Evolutionary conservation across 257 asterid genomes (phyloP).

Genomic region (Scutellaria barbata): DNA sequence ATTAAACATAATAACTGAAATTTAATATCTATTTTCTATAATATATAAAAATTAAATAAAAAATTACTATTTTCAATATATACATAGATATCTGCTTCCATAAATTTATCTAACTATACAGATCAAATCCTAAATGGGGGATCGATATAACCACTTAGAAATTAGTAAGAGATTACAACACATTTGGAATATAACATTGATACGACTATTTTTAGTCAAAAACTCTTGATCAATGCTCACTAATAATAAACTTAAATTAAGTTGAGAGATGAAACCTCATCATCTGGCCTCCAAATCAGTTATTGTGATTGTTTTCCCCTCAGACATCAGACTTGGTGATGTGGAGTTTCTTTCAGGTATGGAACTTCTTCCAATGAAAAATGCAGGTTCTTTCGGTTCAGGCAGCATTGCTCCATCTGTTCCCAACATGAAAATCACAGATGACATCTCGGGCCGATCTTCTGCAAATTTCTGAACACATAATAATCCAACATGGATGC

Average conservation of each 20-base stretch:
- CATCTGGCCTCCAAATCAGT: slow-evolving; percentile 32
- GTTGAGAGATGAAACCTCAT: background rate
- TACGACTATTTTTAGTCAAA: too few species aligned
- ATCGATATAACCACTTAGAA: too few species aligned
- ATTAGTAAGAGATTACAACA: too few species aligned
- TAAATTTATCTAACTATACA: too few species aligned
- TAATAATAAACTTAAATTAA: background rate
- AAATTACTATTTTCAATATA: too few species aligned
- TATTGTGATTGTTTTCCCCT: background rate
- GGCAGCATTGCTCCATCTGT: slow-evolving; percentile 39
- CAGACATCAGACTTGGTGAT: background rate
- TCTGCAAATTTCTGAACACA: slow-evolving; percentile 43
- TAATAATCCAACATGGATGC: slow-evolving; percentile 49
- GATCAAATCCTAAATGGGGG: too few species aligned
- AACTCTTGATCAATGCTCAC: background rate
- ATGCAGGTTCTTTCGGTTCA: slow-evolving; percentile 49
- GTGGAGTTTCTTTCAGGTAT: background rate
- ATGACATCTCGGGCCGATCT: slow-evolving; percentile 49
- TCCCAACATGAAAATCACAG: slow-evolving; percentile 46
- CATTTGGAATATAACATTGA: too few species aligned
- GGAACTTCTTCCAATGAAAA: slow-evolving; percentile 35
- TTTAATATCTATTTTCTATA: too few species aligned
- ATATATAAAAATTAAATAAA: too few species aligned
- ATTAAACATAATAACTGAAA: too few species aligned
- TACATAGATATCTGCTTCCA: too few species aligned